A percentile compares a stretch with the other conserved stretches of the same genome.
Evolutionary conservation across 2,329 filamentous ascomycete genomes (phyloP).

Genomic region (Plenodomus tracheiphilus): DNA sequence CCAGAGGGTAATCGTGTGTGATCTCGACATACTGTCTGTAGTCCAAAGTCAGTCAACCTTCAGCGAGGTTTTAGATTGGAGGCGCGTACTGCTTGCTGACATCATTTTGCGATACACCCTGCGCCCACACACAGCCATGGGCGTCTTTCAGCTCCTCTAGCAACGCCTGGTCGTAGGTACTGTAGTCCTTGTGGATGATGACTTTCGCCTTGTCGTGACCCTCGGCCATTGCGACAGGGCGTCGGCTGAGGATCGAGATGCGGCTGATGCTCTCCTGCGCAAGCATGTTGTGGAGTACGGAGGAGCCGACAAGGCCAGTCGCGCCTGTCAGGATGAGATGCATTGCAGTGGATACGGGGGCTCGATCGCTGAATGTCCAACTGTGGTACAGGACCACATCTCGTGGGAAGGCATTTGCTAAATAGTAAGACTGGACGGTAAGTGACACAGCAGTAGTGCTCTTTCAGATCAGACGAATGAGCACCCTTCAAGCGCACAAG

Average conservation of each 20-base stretch:
- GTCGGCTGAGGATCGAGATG: conserved; percentile 69
- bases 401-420: too few species aligned
- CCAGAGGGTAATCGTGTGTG: conserved; percentile 67
- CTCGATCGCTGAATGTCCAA: too few species aligned
- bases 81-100: conserved; percentile 61
- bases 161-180: conserved; percentile 60
- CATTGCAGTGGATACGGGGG: conserved; percentile 14
- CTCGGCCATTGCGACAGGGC: conserved; percentile 66
- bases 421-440: too few species aligned
- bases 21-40: conserved; percentile 66
- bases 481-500: too few species aligned
- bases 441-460: too few species aligned
- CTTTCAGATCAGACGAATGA: too few species aligned
- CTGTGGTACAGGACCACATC: too few species aligned
- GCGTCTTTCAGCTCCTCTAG: conserved; percentile 66
- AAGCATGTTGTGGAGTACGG: conserved; percentile 45
- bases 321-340: conserved; percentile 52
- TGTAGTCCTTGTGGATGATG: conserved; percentile 70
- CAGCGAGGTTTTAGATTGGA: not conserved
- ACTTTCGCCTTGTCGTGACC: conserved; percentile 64
- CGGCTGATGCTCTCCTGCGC: conserved; percentile 57
- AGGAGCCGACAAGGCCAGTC: conserved; percentile 48
- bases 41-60: not conserved
- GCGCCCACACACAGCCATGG: conserved; percentile 72
- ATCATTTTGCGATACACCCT: conserved; percentile 65